Evolutionary conservation across 352 stramenopile species (phyloP).

Genomic region (Phytophthora litchii): DNA sequence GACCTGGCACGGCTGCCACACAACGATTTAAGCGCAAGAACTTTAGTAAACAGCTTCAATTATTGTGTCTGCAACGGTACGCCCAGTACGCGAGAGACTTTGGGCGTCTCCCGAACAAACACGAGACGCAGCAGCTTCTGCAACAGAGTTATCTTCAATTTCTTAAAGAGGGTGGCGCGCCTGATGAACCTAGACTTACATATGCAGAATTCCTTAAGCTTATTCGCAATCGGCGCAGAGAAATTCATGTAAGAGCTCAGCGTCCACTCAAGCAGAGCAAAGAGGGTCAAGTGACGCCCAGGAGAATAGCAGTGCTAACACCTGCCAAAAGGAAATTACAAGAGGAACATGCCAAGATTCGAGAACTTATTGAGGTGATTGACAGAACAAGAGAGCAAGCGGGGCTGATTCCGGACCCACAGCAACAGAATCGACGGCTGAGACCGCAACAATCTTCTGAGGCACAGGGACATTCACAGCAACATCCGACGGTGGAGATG

Average conservation of each 20-base stretch:
- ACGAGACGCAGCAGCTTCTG: constrained; percentile 55
- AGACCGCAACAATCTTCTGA: constrained; percentile 3
- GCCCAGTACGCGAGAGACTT: constrained; percentile 44
- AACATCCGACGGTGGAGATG: constrained; percentile 24
- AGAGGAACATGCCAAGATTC: constrained; percentile 62
- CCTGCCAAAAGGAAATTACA: constrained; percentile 56
- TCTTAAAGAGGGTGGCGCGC: constrained; percentile 48
- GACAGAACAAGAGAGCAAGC: constrained; percentile 49
- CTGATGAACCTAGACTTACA: constrained; percentile 54
- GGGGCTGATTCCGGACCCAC: constrained; percentile 27
- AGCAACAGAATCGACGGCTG: constrained; percentile 31
- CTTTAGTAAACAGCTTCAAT: constrained; percentile 72
- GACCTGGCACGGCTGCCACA: constrained; percentile 2
- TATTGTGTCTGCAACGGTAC: constrained; percentile 65
- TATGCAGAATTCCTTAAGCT: constrained; percentile 71
- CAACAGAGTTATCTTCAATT: constrained; percentile 64
- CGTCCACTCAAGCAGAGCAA: constrained; percentile 23
- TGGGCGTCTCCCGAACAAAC: constrained; percentile 47
- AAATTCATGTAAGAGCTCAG: constrained; percentile 54
- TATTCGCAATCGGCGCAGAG: constrained; percentile 67
- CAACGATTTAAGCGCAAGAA: constrained; percentile 67
- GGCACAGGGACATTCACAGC: constrained; percentile 2
- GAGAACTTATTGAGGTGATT: constrained; percentile 67
- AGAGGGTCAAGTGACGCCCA: constrained; percentile 7
- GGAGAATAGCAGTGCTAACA: constrained; percentile 27